Conservation (phyloP, 805 yeast species). For the Debaryomyces tyrocola region DNA sequence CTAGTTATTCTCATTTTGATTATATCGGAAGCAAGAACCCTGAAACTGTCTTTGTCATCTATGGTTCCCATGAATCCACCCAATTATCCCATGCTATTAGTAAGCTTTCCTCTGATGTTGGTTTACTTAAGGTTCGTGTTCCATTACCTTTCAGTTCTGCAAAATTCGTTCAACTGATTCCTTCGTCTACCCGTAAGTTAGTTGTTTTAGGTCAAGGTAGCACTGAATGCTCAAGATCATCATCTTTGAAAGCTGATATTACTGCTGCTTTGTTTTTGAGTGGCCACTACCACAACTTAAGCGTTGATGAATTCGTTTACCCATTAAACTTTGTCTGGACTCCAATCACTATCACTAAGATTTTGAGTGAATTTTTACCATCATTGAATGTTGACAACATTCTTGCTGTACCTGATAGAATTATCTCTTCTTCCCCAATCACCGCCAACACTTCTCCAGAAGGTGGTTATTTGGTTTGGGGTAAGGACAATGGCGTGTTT, state of each 20-base stretch:
- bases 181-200: conserved; percentile 55
- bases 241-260: conserved; percentile 65
- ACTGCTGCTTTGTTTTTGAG: conserved; percentile 66
- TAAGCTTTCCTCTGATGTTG: conserved; percentile 45
- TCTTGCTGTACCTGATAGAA: conserved; percentile 13
- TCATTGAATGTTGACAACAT: conserved; percentile 26
- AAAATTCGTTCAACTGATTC: conserved; percentile 59
- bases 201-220: conserved; percentile 65
- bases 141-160: conserved; percentile 76
- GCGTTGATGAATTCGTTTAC: conserved; percentile 53
- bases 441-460: conserved; percentile 44
- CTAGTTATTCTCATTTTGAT: conserved; percentile 61
- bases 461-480: conserved; percentile 60
- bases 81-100: conserved; percentile 48
- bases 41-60: conserved; percentile 75
- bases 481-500: conserved; percentile 60
- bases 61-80: conserved; percentile 69
- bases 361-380: conserved; percentile 44
- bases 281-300: conserved; percentile 36
- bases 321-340: conserved; percentile 58
- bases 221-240: conserved; percentile 18
- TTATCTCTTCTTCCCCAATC: conserved; percentile 17
- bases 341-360: conserved; percentile 49
- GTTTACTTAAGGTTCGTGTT: conserved; percentile 69
- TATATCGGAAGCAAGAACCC: conserved; percentile 65